Evolutionary conservation across 768 basidiomycete species (phyloP), one percentile per base, ranked within the genome.

Genomic region (Exsudoporus frostii): DNA sequence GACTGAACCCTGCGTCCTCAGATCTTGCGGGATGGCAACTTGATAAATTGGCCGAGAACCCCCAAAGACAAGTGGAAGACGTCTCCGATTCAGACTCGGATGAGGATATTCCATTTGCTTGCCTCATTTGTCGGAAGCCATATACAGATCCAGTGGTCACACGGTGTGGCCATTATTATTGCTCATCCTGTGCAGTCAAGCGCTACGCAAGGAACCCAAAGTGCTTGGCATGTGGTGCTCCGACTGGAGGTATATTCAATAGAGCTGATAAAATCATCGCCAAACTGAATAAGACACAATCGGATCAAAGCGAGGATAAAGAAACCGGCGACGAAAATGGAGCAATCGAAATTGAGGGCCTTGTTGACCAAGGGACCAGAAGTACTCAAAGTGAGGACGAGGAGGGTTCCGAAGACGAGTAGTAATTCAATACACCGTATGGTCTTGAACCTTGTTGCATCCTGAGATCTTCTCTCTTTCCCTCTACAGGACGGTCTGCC

Each of bases 21-120:
- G 90, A 99, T 74, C 82, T 98, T n/a, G 87, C 88, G 5, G 97
- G 97, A 39, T 99, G 97, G 97, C 96, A 99, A 73, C 79, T 99
- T 51, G 97, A 99, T 76, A 91, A 94, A 70, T 76, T 94, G 50
- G 90, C 92, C 25, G 91, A 86, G 62, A 86, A 79, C 65, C 76
- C 86, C n/a, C 76, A 77, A 67, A 84, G 79, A 71, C 76, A 81
- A 58, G 74, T 70, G 34, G 65, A 67, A 27, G 83, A 80, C 44
- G 84, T 72, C 30, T 85, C 83, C 9, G 85, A 80, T 47, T 81
- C 83, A 38, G 86, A 86, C 68, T 82, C 85, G 60, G 85, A 88
- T 53, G 90, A 92, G 67, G 93, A 94, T 68, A 81, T 98, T 46
- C 97, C 97, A 6, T 99, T 98, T 69, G 96, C 97, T n/a, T 99